Evolutionary conservation across 805 yeast species (phyloP).

Genomic region (Candida chilensis): DNA sequence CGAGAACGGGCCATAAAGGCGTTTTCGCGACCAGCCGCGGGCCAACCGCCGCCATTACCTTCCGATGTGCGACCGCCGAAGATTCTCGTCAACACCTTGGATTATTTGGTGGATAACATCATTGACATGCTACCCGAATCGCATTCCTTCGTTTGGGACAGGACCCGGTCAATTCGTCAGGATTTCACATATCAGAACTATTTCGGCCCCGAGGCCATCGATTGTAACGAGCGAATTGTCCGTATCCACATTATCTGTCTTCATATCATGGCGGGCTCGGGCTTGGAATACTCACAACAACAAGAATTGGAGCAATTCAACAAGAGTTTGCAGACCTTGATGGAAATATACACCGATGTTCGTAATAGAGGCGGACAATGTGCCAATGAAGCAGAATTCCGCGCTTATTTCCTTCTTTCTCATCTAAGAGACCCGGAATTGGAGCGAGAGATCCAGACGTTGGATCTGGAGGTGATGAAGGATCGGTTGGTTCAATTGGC

Average conservation of each 20-base stretch:
- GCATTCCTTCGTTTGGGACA: constrained; percentile 92
- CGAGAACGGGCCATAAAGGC: constrained; percentile 70
- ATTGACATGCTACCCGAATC: constrained; percentile 68
- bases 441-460: constrained; percentile 61
- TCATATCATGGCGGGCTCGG: constrained; percentile 76
- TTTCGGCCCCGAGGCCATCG: constrained; percentile 88
- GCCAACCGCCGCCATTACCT: constrained; percentile 95
- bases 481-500: constrained; percentile 62
- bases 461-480: constrained; percentile 49
- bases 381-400: constrained; percentile 87
- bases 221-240: constrained; percentile 86
- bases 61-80: constrained; percentile 95
- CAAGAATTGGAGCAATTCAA: constrained; percentile 94
- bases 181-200: constrained; percentile 95
- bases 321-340: constrained; percentile 79
- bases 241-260: constrained; percentile 76
- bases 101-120: constrained; percentile 59
- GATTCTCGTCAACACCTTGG: constrained; percentile 54
- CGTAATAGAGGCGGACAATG: constrained; percentile 58
- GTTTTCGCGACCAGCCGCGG: constrained; percentile 95
- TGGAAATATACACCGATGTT: constrained; percentile 80
- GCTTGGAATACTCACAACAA: constrained; percentile 75
- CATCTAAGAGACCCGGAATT: constrained; percentile 80
- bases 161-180: constrained; percentile 93
- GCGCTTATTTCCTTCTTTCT: constrained; percentile 77